Evolutionary conservation across 148 eudicot species (phyloP), one percentile per base, ranked within the genome.

Genomic region (Pharnaceum exiguum): DNA sequence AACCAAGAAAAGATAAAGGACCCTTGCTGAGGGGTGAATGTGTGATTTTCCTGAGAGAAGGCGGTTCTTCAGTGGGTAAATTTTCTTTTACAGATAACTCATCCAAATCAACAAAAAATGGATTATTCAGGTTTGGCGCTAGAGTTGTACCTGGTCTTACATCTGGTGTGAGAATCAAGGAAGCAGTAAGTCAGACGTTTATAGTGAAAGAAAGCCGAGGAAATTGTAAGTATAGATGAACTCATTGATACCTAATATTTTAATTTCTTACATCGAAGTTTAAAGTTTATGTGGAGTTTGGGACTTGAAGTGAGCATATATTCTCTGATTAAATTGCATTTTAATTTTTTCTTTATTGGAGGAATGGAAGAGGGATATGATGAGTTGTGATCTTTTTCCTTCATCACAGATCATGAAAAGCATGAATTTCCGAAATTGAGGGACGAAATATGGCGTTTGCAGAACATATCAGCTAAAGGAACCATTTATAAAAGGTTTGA

Each of bases 51-150:
- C 74, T 81, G 28, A 52, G 49, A 46, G 71, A 65, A 8, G 86
- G 86, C 15, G 74, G 51, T 54, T 75, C 75, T 27, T 29, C 46
- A 7, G 72, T 81, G 2, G 66, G 71, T 5, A 64, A 72, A n/a
- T 15, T 81, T 22, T 29, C 29, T 16, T 75, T 81, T 55, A 75
- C 82, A 0, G 86, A 81, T 46, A 81, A n/a, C n/a, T 78, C n/a
- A n/a, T n/a, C 83, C 49, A 82, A 79, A 58, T 82, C 82, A 83
- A 68, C 71, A 32, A 78, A 78, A 65, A 70, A 78, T 47, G 73
- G 80, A 51, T 75, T 64, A 57, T 78, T 82, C 47, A 69, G 87
- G 66, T 54, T 82, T 32, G 87, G 80, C 3, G 80, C 77, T 27
- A 67, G 71, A 54, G 43, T 78, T 33, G 51, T 65, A 44, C 78